A percentile compares a stretch with the other conserved stretches of the same genome.
Conservation (phyloP, 2,329 filamentous ascomycete genomes). For the Mycosphaerella arachidis region DNA sequence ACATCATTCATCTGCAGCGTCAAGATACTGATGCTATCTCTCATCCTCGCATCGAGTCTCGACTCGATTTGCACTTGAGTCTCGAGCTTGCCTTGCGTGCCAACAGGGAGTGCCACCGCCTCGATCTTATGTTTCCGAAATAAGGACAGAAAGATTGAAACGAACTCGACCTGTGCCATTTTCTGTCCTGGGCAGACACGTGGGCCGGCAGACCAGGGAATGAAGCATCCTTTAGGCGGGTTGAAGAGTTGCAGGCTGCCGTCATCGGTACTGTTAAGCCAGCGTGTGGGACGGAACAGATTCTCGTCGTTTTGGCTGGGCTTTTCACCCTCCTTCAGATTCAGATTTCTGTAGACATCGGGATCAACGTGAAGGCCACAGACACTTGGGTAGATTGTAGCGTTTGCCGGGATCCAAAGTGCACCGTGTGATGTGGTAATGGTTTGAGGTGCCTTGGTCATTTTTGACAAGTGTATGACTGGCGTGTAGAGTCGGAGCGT, state of each 20-base stretch:
- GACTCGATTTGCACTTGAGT: slow-evolving; percentile 11
- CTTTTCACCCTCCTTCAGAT: slow-evolving; percentile 7
- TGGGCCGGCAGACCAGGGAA: slow-evolving; percentile 49
- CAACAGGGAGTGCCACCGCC: slow-evolving; percentile 16
- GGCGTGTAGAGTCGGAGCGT: slow-evolving; percentile 42
- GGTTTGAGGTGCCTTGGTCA: slow-evolving; percentile 29
- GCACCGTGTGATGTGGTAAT: slow-evolving; percentile 27
- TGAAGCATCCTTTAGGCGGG: slow-evolving; percentile 40
- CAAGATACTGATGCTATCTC: slow-evolving; percentile 22
- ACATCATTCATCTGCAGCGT: slow-evolving; percentile 29
- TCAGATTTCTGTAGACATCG: slow-evolving; percentile 23
- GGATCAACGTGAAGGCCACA: slow-evolving; percentile 29
- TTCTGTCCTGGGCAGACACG: slow-evolving; percentile 51
- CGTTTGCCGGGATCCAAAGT: slow-evolving; percentile 33
- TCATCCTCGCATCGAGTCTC: slow-evolving; percentile 23
- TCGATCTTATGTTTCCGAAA: slow-evolving; percentile 23
- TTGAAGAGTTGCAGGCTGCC: slow-evolving; percentile 27
- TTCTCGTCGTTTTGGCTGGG: slow-evolving; percentile 28
- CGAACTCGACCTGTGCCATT: slow-evolving; percentile 54
- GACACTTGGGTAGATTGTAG: slow-evolving; percentile 36
- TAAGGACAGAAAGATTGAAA: slow-evolving; percentile 42
- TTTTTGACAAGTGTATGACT: slow-evolving; percentile 35
- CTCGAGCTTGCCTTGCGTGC: slow-evolving; percentile 9
- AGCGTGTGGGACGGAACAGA: slow-evolving; percentile 39
- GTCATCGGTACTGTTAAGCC: slow-evolving; percentile 30